Base-by-base conservation (phyloP, 2,329 filamentous ascomycete genomes). In the Cadophora sp. region DNA sequence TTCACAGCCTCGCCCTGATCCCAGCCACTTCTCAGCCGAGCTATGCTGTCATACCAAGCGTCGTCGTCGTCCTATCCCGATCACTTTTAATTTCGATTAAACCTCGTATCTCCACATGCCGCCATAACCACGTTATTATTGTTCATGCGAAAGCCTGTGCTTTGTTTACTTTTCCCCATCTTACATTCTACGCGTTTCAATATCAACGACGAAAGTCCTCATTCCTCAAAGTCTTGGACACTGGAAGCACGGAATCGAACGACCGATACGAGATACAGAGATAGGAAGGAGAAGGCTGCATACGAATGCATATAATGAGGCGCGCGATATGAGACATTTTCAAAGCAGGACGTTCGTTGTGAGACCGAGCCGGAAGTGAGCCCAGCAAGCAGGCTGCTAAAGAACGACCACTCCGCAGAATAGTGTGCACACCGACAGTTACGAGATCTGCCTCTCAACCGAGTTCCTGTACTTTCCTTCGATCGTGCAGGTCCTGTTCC, bases 321-420 rank as follows among this genome's bases (percentile, higher is more conserved):
- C 65, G 62, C 62, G 22, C 56, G 66, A 65, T 62, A 71, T 69
- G 69, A 71, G 67, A 71, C 68, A 69, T 61, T 65, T 43, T 37
- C 46, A 62, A 61, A 66, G 68, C 63, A 61, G 68, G 60, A 53
- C 55, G 34, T 64, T 63, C 31, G 61, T 40, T 63, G 48, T 63
- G 48, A 53, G 46, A 63, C 48, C 46, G 31, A 53, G 48, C 43
- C 61, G 61, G 61, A 63, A 51, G 61, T 63, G 61, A 53, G 60
- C 58, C 26, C 26, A n/a, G 34, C 56, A 43, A 40, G 12, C 31
- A 53, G 34, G 48, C 48, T 26, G 34, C 48, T 43, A n/a, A 55
- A 53, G n/a, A 40, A 43, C 29, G 12, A n/a, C 55, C 55, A 43
- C 31, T 8, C 34, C 31, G 22, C 22, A 14, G 12, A 40, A 19